Evolutionary conservation across 1,139 yeast species (phyloP).

Genomic region (Geotrichum aggregatum): DNA sequence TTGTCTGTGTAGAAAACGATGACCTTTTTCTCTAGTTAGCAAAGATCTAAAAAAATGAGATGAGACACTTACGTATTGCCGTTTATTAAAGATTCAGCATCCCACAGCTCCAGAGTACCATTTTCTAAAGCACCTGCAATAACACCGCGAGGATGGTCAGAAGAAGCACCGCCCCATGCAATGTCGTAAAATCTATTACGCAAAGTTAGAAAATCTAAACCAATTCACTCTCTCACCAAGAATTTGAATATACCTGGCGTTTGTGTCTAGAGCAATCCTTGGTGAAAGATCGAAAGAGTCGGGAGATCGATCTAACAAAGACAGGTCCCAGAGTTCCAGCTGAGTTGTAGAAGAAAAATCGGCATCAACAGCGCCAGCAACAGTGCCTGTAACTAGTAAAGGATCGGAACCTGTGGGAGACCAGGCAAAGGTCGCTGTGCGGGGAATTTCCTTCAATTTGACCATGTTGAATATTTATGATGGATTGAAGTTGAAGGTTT

Average conservation of each 20-base stretch:
- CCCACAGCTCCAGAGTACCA: slow-evolving; percentile 78
- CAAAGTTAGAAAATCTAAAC: slow-evolving; percentile 6
- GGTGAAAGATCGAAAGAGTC: slow-evolving; percentile 44
- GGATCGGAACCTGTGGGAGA: slow-evolving; percentile 68
- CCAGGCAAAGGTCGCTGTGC: slow-evolving; percentile 96
- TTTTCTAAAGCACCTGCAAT: slow-evolving; percentile 89
- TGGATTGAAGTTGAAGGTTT: neutral
- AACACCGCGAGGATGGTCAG: slow-evolving; percentile 52
- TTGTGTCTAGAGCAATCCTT: slow-evolving; percentile 52
- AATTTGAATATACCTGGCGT: slow-evolving; percentile 33
- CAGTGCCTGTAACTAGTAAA: slow-evolving; percentile 80
- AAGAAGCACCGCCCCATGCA: slow-evolving; percentile 75
- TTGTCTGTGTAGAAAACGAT: slow-evolving; percentile 41
- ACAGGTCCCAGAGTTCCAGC: slow-evolving; percentile 73
- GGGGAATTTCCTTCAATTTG: slow-evolving; percentile 73
- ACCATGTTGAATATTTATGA: slow-evolving; percentile 49
- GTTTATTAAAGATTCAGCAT: slow-evolving; percentile 41
- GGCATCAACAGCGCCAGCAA: slow-evolving; percentile 91
- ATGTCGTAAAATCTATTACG: slow-evolving; percentile 62
- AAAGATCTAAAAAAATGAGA: neutral
- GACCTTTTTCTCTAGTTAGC: slow-evolving; percentile 20
- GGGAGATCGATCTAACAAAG: slow-evolving; percentile 45
- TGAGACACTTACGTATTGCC: slow-evolving; percentile 22
- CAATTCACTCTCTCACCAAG: neutral
- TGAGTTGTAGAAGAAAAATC: slow-evolving; percentile 74